Conservation (phyloP, 2,329 filamentous ascomycete genomes). For the Colletotrichum sp. region DNA sequence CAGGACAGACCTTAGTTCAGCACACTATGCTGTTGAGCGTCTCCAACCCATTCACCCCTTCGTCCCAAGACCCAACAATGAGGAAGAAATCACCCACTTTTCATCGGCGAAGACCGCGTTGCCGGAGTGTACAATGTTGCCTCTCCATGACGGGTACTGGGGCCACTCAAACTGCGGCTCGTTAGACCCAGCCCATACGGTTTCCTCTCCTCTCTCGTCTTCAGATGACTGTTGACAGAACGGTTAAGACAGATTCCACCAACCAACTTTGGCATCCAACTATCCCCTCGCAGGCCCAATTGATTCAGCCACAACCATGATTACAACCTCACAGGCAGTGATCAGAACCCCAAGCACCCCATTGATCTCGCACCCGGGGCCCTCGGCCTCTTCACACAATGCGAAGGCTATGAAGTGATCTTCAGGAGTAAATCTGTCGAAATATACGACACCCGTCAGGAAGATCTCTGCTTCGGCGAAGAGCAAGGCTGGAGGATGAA, state of each 20-base stretch:
- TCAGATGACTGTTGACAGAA: not conserved
- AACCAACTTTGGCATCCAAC: not conserved
- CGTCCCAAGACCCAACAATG: too few relatives aligned
- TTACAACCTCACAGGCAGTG: too few relatives aligned
- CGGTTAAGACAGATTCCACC: not conserved
- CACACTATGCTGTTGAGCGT: not conserved
- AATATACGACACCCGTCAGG: not conserved
- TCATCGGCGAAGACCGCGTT: not conserved
- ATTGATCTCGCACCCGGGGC: not conserved
- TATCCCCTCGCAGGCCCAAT: not conserved
- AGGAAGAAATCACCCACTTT: not conserved
- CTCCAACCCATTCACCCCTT: not conserved
- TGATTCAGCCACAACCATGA: too few relatives aligned
- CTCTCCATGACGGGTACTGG: not conserved
- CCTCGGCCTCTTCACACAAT: not conserved
- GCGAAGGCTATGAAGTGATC: not conserved
- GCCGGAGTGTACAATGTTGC: not conserved
- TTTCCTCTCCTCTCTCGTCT: not conserved
- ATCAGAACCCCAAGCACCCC: not conserved
- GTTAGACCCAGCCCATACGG: not conserved
- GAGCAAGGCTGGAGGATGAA: not conserved
- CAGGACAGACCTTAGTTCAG: not conserved
- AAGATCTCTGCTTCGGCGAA: not conserved
- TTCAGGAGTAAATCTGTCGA: rapidly evolving
- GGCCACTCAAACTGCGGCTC: not conserved